Evolutionary conservation across 108 stramenopile genomes (phyloP).

Genomic region (Skeletonema tropicum): DNA sequence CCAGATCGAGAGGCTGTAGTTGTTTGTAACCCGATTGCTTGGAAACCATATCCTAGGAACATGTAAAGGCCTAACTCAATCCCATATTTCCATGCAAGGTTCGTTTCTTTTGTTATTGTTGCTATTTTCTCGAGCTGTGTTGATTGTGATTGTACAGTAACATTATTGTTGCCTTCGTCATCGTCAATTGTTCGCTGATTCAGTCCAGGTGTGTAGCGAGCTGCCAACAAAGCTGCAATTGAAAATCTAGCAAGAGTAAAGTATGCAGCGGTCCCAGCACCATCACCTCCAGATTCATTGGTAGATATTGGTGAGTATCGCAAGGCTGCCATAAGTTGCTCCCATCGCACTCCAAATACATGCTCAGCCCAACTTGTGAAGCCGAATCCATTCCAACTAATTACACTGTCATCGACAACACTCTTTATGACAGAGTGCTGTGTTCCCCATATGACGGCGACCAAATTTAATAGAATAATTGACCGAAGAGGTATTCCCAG

Average conservation of each 20-base stretch:
- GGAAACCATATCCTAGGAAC: conserved; percentile 89
- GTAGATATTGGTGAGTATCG: background rate
- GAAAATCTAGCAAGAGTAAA: conserved; percentile 81
- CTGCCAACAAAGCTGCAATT: conserved; percentile 67
- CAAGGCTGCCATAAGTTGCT: background rate
- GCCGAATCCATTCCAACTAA: background rate
- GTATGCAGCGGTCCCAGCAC: conserved; percentile 47
- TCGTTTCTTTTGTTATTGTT: too few relatives aligned
- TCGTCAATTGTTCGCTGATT: too few relatives aligned
- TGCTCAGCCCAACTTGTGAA: background rate
- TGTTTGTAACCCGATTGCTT: conserved; percentile 81
- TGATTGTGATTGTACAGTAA: too few relatives aligned
- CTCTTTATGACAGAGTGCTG: conserved; percentile 89
- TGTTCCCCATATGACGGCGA: conserved; percentile 85
- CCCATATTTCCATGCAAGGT: conserved; percentile 67
- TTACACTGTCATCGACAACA: conserved; percentile 53
- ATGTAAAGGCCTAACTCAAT: conserved; percentile 82
- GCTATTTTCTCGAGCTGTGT: too few relatives aligned
- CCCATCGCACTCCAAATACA: background rate
- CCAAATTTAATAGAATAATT: conserved; percentile 67
- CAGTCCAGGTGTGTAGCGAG: too few relatives aligned
- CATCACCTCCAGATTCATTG: background rate
- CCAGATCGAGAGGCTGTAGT: conserved; percentile 87
- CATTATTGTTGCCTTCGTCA: too few relatives aligned
- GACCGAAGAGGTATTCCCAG: conserved; percentile 55